phyloP scores from a whole-genome alignment of 2,329 filamentous ascomycete species.

The Fonsecaea monophora region DNA sequence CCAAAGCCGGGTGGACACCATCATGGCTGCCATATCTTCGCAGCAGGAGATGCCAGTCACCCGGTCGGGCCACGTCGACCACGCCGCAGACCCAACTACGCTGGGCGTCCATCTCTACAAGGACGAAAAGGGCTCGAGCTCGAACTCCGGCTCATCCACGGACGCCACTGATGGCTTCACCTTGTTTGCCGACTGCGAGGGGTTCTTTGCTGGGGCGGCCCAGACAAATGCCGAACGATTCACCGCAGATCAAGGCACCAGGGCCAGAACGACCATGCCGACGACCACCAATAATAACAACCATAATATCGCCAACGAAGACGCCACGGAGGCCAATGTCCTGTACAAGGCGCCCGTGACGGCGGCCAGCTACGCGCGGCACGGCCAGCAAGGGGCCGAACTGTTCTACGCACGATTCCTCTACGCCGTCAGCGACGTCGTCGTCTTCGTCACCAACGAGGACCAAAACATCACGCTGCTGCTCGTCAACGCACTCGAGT shows the following conservation, averaged over 20 bases:
- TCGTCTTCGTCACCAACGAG: slow-evolving; percentile 22
- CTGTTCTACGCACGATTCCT: slow-evolving; percentile 17
- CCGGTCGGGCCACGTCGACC: slow-evolving; percentile 15
- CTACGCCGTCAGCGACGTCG: slow-evolving; percentile 17
- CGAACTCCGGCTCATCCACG: no score
- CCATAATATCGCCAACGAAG: not conserved
- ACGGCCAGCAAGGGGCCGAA: slow-evolving; percentile 15
- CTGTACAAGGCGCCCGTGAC: slow-evolving; percentile 14
- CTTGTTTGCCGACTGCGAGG: slow-evolving; percentile 18
- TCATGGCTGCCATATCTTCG: slow-evolving; percentile 4
- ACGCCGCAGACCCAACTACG: slow-evolving; percentile 14
- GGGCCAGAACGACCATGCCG: no score
- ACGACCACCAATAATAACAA: no score
- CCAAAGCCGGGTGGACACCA: slow-evolving; percentile 1
- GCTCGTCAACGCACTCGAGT: slow-evolving; percentile 16
- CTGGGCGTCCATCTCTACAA: slow-evolving; percentile 18
- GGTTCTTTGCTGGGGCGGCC: slow-evolving; percentile 14
- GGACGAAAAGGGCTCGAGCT: not conserved
- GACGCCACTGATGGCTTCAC: slow-evolving; percentile 1
- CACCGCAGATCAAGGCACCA: not conserved
- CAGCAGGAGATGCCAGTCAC: slow-evolving; percentile 13
- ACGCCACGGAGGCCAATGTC: slow-evolving; percentile 8
- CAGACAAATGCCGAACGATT: slow-evolving; percentile 18
- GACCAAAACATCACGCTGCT: slow-evolving; percentile 17
- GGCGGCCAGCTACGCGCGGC: slow-evolving; percentile 1